Base-by-base conservation (phyloP, 2,329 filamentous ascomycete genomes). In the Aspergillus sp. region DNA sequence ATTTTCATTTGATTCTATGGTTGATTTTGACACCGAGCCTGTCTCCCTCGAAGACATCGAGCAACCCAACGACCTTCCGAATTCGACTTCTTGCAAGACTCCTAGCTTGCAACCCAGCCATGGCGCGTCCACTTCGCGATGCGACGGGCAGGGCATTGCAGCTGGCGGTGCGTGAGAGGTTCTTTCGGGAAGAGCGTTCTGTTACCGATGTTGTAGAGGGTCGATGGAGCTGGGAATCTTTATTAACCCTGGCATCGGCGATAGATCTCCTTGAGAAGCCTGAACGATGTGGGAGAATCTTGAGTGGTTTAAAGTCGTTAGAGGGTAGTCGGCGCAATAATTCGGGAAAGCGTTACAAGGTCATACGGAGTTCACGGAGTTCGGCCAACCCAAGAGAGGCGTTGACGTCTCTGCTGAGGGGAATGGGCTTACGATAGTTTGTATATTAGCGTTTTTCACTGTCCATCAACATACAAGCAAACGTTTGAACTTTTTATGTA, bases 1-100 rank as follows among this genome's bases (percentile, higher is more conserved):
- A 76, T 77, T 80, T 79, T 69, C 77, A 73, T 79, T 79, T 80
- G 78, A 80, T 81, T 79, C 78, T 76, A 70, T 81, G 77, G 78
- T 81, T 81, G 75, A 81, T 80, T 79, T 80, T 76, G 77, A 80
- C 77, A 73, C 78, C 78, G 78, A 80, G 64, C 71, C 75, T 73
- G 70, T 75, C 74, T 66, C 73, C 70, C 69, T 75, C 71, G 72
- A 77, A 69, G 70, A 69, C 70, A 66, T 72, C 71, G 69, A 75
- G 62, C 64, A 59, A 81, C 81, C 67, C 75, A 76, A 64, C 77
- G 66, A 74, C 76, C 73, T 79, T 80, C 64, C 78, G 78, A 72
- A 78, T 77, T 74, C 77, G 71, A 70, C 73, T 81, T 67, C 78
- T 81, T 73, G 74, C 74, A 69, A 71, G 78, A 73, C 77, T 81